A percentile compares a stretch with the other conserved stretches of the same genome.
These are phyloP conservation scores for Bryoglossum gracile DNA, from an alignment of 495 filamentous ascomycete genomes.

Conservation along the genomic window DNA sequence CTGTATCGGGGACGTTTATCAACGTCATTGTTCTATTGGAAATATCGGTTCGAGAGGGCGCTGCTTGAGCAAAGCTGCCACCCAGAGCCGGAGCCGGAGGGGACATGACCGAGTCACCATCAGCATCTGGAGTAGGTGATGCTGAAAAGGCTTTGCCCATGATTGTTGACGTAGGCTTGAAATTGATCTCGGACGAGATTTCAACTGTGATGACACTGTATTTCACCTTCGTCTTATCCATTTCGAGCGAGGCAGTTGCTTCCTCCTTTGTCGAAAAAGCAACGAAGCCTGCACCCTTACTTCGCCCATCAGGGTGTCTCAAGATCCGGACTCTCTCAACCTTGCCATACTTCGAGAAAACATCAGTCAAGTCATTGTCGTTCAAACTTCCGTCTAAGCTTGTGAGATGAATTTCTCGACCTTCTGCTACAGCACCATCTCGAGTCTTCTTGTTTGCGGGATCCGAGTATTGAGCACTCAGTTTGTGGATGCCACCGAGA, in stretches of 20 bases:
- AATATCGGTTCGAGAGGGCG: conserved; percentile 36
- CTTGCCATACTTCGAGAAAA: conserved; percentile 69
- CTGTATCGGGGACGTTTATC: conserved; percentile 61
- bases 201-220: conserved; percentile 65
- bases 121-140: conserved; percentile 31
- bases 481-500: conserved; percentile 54
- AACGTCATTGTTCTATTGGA: conserved; percentile 52
- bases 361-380: conserved; percentile 58
- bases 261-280: conserved; percentile 68
- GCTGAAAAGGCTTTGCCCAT: conserved; percentile 24
- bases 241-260: conserved; percentile 54
- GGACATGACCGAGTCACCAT: conserved; percentile 27
- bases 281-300: conserved; percentile 71
- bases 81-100: conserved; percentile 20
- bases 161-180: conserved; percentile 30
- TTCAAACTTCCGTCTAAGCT: conserved; percentile 60
- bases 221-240: conserved; percentile 64
- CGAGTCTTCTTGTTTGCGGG: conserved; percentile 69
- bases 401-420: conserved; percentile 75
- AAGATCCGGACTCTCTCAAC: conserved; percentile 61
- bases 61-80: conserved; percentile 14
- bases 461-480: conserved; percentile 77
- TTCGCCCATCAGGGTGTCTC: conserved; percentile 53
- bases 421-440: conserved; percentile 76
- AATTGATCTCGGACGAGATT: conserved; percentile 40